Evolutionary conservation across 2,329 filamentous ascomycete genomes (phyloP), one percentile per base, ranked within the genome.

Genomic region (Hortaea werneckii): DNA sequence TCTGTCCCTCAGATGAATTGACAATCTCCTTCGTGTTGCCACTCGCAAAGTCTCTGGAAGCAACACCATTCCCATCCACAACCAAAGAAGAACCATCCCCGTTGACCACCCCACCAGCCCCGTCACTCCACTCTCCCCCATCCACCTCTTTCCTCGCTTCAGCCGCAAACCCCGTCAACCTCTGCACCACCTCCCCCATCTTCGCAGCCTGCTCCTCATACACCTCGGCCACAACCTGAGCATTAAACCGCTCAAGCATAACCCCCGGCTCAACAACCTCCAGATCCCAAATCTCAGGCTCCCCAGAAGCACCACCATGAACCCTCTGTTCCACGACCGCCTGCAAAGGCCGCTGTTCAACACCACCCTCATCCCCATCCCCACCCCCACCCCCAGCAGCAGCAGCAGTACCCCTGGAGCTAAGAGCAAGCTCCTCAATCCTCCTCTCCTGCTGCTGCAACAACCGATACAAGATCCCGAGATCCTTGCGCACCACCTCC

Each of bases 171-270:
- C 41, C 12, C 27, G 12, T 35, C 37, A 39, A 37, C 27, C n/a
- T 32, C 30, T 10, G 29, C 38, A 32, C 29, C 7, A 20, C 11
- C 12, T n/a, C 26, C 29, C 35, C 29, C 29, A 44, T 29, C 37
- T 32, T 44, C 40, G 42, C 44, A 13, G 44, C 44, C 27, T 50
- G 47, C 29, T 50, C 47, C 10, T 20, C n/a, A 38, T 46, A 46
- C 9, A 47, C 9, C 5, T 37, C 29, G 12, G 44, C 44, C 5
- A 44, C 27, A 20, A 13, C 30, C 9, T 37, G 20, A 12, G 27
- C 34, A 13, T 35, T 13, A 7, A 40, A 43, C 4, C 39, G 29
- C 37, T 46, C 10, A n/a, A 47, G 29, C 41, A 50, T 41, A 6
- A 44, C 32, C 37, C 44, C 44, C 20, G 44, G 48, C 5, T 27